Conservation (phyloP, 805 yeast genomes). For the Yarrowia sp. region DNA sequence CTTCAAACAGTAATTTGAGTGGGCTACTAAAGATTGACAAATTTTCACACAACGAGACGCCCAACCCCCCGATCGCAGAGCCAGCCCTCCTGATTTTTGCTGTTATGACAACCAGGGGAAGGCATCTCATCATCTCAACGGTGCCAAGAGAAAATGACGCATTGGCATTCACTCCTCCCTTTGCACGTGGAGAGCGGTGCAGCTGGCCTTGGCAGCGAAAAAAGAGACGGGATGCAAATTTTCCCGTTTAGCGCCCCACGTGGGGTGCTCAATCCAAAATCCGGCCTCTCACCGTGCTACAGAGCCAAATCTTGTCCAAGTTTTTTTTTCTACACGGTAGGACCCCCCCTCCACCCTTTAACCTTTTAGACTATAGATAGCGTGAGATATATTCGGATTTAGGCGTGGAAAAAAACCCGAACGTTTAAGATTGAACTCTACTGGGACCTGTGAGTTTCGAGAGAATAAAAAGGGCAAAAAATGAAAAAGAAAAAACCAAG, state of each 20-base stretch:
- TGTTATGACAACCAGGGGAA: no score
- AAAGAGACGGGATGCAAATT: no score
- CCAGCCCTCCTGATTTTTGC: no score
- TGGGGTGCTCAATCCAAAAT: neutral
- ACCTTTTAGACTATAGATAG: neutral
- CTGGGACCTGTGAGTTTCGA: neutral
- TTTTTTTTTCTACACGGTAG: no score
- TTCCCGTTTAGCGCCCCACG: constrained; percentile 6
- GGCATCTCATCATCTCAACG: neutral
- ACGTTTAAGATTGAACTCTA: neutral
- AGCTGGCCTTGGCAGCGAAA: neutral
- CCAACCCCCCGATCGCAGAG: no score
- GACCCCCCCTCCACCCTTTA: neutral
- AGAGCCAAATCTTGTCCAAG: no score
- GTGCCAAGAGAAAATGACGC: constrained; percentile 17
- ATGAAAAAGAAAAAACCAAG: neutral
- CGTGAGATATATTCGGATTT: constrained; percentile 17
- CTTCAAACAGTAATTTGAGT: no score
- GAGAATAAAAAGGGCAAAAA: neutral
- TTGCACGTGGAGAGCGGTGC: neutral
- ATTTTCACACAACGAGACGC: no score
- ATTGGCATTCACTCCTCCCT: neutral
- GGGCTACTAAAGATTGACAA: no score
- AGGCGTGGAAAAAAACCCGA: neutral
- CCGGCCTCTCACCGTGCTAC: neutral